A percentile compares a stretch with the other conserved stretches of the same genome.
Conservation (phyloP, 371 early-diverging fungal species). For the Mortierella sp. region DNA sequence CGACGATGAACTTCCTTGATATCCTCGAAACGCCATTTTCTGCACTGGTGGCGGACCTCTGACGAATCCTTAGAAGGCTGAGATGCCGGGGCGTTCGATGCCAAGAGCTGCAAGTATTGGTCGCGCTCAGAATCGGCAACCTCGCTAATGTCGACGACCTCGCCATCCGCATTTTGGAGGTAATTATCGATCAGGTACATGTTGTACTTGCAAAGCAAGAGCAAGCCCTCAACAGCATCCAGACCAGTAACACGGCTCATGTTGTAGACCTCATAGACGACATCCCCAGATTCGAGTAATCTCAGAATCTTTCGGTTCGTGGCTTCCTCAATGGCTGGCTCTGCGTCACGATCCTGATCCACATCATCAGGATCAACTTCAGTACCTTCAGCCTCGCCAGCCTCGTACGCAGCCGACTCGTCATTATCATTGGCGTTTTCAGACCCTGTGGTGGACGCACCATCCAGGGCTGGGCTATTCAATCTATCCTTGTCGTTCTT, state of each 20-base stretch:
- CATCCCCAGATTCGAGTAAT: slow-evolving; percentile 78
- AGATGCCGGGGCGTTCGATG: slow-evolving; percentile 68
- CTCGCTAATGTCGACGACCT: slow-evolving; percentile 82
- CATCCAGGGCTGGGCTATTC: slow-evolving; percentile 19
- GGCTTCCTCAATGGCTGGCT: slow-evolving; percentile 74
- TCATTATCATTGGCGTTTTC: slow-evolving; percentile 26
- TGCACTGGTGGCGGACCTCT: slow-evolving; percentile 69
- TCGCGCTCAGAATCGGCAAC: slow-evolving; percentile 80
- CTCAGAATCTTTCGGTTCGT: slow-evolving; percentile 80
- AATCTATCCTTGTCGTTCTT: slow-evolving; percentile 39
- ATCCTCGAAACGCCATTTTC: slow-evolving; percentile 76
- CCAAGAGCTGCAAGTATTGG: slow-evolving; percentile 71
- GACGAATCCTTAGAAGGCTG: slow-evolving; percentile 60
- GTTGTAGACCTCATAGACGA: slow-evolving; percentile 80
- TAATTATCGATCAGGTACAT: slow-evolving; percentile 85
- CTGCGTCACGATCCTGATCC: slow-evolving; percentile 64
- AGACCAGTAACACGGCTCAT: slow-evolving; percentile 79
- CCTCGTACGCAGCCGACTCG: slow-evolving; percentile 2
- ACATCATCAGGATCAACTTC: slow-evolving; percentile 13
- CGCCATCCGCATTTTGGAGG: slow-evolving; percentile 76
- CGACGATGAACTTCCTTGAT: slow-evolving; percentile 76
- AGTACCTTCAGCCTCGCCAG: neutral
- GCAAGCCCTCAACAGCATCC: slow-evolving; percentile 79
- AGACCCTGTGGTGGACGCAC: slow-evolving; percentile 9
- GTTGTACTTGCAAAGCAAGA: slow-evolving; percentile 78